Conservation (phyloP, 768 basidiomycete genomes). For the Tubosaeta brunneosetosa region DNA sequence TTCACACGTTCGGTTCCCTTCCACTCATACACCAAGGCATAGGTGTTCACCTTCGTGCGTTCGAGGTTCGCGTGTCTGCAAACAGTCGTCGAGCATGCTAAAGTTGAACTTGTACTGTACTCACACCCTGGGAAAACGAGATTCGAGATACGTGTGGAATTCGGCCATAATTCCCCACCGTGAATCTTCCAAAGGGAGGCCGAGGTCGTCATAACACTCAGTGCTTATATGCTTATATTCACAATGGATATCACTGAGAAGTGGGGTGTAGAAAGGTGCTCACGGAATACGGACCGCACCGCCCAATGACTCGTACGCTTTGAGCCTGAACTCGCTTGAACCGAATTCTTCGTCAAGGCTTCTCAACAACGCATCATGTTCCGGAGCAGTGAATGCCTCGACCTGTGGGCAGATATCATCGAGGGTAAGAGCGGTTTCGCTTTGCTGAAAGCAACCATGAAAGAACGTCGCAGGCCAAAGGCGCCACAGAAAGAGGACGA, state of each 20-base stretch:
- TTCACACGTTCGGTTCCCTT: slow-evolving; percentile 50
- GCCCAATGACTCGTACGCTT: slow-evolving; percentile 30
- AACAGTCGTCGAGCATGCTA: neutral
- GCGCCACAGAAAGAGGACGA: slow-evolving; percentile 4
- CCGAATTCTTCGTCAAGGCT: slow-evolving; percentile 23
- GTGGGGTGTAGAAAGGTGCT: neutral
- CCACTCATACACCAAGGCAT: slow-evolving; percentile 60
- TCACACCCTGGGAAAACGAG: slow-evolving; percentile 60
- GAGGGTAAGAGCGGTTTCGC: neutral
- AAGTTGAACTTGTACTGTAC: slow-evolving; percentile 8
- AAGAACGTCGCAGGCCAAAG: slow-evolving; percentile 4
- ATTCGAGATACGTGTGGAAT: slow-evolving; percentile 24
- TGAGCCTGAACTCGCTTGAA: slow-evolving; percentile 23
- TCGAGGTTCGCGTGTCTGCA: slow-evolving; percentile 43
- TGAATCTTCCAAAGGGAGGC: slow-evolving; percentile 42
- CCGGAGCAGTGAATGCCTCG: slow-evolving; percentile 6
- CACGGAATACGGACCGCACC: slow-evolving; percentile 36
- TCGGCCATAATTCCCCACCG: slow-evolving; percentile 33
- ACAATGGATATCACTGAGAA: neutral
- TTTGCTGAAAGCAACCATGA: neutral
- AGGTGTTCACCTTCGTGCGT: slow-evolving; percentile 55
- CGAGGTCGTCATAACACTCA: slow-evolving; percentile 49
- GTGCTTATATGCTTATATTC: slow-evolving; percentile 33
- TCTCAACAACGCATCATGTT: slow-evolving; percentile 16
- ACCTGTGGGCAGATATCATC: slow-evolving; percentile 27